Evolutionary conservation across 768 basidiomycete genomes (phyloP).

Genomic region (Tylopilus subfusipes): DNA sequence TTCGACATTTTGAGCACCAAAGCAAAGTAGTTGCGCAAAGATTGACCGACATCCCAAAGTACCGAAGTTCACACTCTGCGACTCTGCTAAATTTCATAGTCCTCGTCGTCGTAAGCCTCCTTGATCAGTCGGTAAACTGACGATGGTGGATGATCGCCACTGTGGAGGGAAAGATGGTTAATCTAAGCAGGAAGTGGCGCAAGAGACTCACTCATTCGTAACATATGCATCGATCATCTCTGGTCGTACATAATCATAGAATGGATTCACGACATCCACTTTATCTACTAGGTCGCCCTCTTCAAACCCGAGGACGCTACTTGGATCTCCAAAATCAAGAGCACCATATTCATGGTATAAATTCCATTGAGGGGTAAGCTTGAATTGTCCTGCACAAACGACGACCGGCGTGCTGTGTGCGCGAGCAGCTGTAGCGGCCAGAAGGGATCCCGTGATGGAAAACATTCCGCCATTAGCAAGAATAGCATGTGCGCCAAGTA

Average conservation of each 20-base stretch:
- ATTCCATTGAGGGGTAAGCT: constrained; percentile 90
- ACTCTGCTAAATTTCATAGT: constrained; percentile 57
- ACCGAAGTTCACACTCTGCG: neutral
- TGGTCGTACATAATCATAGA: constrained; percentile 92
- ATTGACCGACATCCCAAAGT: neutral
- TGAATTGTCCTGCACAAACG: constrained; percentile 94
- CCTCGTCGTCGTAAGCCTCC: constrained; percentile 94
- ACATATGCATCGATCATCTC: constrained; percentile 92
- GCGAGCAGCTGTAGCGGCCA: constrained; percentile 83
- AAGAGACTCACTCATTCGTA: constrained; percentile 84
- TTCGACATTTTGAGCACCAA: constrained; percentile 79
- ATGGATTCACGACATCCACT: constrained; percentile 93
- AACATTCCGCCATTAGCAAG: constrained; percentile 97
- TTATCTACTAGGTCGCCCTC: constrained; percentile 79
- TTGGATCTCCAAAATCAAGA: constrained; percentile 72
- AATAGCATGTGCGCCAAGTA: constrained; percentile 93
- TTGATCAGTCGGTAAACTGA: constrained; percentile 90
- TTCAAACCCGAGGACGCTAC: constrained; percentile 67
- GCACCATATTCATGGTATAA: constrained; percentile 83
- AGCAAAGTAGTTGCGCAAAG: constrained; percentile 21
- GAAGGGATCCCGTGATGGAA: constrained; percentile 78
- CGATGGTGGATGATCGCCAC: constrained; percentile 95
- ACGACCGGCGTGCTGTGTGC: constrained; percentile 91
- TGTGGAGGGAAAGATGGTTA: constrained; percentile 30
- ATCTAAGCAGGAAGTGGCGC: neutral